Evolutionary conservation across 148 eudicot species (phyloP), one percentile per base, ranked within the genome.

Genomic region (Vaccinium myrtillus): DNA sequence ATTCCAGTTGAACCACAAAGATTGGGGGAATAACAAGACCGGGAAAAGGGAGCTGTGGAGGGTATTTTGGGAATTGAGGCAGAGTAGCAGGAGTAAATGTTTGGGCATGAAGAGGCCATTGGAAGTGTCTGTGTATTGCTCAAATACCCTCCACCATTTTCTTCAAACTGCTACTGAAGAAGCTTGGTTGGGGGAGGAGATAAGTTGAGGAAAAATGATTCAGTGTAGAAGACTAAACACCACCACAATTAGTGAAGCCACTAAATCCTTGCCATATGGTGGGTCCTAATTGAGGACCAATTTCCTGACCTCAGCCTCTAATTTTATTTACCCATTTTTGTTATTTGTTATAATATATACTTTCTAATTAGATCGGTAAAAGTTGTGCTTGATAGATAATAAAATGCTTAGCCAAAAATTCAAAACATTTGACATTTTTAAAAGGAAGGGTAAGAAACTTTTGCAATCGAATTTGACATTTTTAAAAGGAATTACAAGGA

Each of bases 41-140:
- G 82, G 43, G 87, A 53, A 6, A 83, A 88, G 73, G 1, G 77
- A 83, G 84, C 55, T 48, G 84, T 71, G 74, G 89, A 79, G 80
- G 89, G 87, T 83, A 87, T 56, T 87, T 88, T 93, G 78, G 91
- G 84, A 76, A 83, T 81, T 51, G 88, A 87, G 79, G 83, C 19
- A 83, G 78, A 69, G 88, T 49, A 87, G 84, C 59, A 88, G 85
- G 83, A 67, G 32, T 86, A 11, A 9, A 84, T 74, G 82, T 74
- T 88, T 86, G 91, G 77, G 81, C 79, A 84, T 82, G 94, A 77
- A 67, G 90, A 82, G 69, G 92, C 92, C 91, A 89, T 89, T 55
- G 82, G 36, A 81, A 82, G 23, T 73, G 23, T 54, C 50, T 53
- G 74, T 55, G 77, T 50, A 19, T 6, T 80, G 77, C 81, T 76